Conservation (phyloP, 331 rosid genomes). For the Malus hybrid region DNA sequence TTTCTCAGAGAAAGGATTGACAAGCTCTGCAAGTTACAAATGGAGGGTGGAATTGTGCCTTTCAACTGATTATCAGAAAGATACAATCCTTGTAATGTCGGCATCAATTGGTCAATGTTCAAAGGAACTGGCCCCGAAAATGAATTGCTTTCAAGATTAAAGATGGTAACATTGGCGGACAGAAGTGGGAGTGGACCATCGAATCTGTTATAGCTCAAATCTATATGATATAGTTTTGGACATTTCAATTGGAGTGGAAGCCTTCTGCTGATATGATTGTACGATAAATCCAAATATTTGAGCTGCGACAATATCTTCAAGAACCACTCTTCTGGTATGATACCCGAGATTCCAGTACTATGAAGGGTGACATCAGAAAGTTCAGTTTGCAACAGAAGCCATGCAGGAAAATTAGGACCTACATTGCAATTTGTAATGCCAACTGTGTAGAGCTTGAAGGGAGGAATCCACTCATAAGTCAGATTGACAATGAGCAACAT, state of each 20-base stretch:
- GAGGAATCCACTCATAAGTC: neutral
- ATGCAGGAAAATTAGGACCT: neutral
- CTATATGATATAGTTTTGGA: too few relatives aligned
- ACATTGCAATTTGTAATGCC: neutral
- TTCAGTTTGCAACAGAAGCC: constrained; percentile 13
- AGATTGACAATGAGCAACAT: neutral
- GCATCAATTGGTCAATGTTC: neutral
- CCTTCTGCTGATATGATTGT: too few relatives aligned
- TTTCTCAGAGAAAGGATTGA: neutral
- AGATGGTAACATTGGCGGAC: neutral
- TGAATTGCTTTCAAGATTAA: neutral
- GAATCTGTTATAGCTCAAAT: neutral
- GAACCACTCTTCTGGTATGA: constrained; percentile 6
- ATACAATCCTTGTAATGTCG: neutral
- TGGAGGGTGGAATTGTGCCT: neutral
- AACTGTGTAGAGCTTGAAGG: constrained; percentile 1
- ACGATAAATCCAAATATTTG: neutral
- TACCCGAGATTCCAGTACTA: neutral
- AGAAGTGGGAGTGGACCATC: neutral
- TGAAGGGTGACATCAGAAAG: neutral
- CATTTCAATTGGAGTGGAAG: too few relatives aligned
- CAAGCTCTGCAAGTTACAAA: neutral
- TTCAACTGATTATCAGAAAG: neutral
- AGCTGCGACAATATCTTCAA: neutral
- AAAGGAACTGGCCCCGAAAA: neutral